Evolutionary conservation across 2,329 filamentous ascomycete species (phyloP).

Genomic region (Coniochaeta ligniaria): DNA sequence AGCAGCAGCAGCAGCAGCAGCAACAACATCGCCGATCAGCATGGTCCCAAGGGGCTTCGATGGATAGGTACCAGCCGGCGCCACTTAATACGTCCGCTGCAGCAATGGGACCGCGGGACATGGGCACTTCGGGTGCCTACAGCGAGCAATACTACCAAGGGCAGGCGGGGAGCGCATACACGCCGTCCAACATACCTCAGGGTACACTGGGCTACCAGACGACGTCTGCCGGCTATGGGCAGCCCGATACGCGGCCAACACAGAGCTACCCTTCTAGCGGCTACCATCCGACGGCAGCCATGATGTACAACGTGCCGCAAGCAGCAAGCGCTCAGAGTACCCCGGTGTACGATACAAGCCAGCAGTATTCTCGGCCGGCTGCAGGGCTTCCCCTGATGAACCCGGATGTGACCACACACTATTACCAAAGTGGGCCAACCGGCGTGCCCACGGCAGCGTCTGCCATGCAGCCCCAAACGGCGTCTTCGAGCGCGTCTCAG

Average conservation of each 20-base stretch:
- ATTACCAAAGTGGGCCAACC: constrained; percentile 63
- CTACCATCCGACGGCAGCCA: constrained; percentile 52
- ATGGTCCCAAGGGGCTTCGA: constrained; percentile 34
- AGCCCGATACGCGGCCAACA: constrained; percentile 47
- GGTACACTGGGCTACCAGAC: constrained; percentile 48
- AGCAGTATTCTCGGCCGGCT: constrained; percentile 71
- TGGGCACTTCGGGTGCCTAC: constrained; percentile 51
- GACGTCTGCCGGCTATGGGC: constrained; percentile 46
- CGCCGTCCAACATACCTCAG: constrained; percentile 48
- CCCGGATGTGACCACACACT: constrained; percentile 60
- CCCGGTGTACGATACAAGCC: constrained; percentile 67
- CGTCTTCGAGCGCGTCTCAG: constrained; percentile 41
- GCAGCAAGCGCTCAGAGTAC: constrained; percentile 44
- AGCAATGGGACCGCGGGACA: constrained; percentile 30
- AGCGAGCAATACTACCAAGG: constrained; percentile 52
- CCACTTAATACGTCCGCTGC: constrained; percentile 42
- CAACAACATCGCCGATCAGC: constrained; percentile 22
- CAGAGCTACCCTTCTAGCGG: constrained; percentile 41
- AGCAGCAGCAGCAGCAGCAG: constrained; percentile 23
- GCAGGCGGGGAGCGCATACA: constrained; percentile 37
- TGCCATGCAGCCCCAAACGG: constrained; percentile 41
- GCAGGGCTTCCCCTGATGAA: constrained; percentile 71
- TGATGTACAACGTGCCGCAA: constrained; percentile 75
- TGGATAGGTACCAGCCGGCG: constrained; percentile 38
- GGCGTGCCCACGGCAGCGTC: constrained; percentile 49